Base-by-base conservation (phyloP, 768 basidiomycete species). In the Tylopilus subfusipes region DNA sequence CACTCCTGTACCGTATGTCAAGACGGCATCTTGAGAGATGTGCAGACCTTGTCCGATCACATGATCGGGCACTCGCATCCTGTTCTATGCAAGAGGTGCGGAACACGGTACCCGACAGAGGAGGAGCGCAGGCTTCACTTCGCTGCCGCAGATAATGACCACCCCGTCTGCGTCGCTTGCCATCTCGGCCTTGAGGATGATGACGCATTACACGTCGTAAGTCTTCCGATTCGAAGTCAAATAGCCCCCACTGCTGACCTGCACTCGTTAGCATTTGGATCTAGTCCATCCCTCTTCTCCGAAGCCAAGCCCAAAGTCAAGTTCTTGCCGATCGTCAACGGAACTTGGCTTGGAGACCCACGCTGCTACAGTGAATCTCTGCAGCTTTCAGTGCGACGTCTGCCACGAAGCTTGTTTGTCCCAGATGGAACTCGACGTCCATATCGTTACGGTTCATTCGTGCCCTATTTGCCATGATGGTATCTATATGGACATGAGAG, bases 71-170 rank as follows among this genome's bases (percentile, higher is more conserved):
- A 70, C 49, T 57, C 68, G 19, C 65, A 57, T 57, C 63, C 65
- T 25, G 34, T 68, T 42, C 40, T 33, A 38, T 70, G 69, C 60
- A 66, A 61, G 58, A 55, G 22, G 40, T 72, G 69, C 44, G 62
- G 68, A 30, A 67, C 71, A 19, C 71, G 62, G 46, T 71, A 69
- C 48, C 60, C 40, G 48, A 65, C 69, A 11, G 72, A 75, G 38
- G 78, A 77, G 18, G 71, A 69, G 1, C 66, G 73, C 6, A 58
- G 52, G 8, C 53, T 61, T 36, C 79, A 81, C 56, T 78, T 76
- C 48, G 59, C 58, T 31, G 67, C 72, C 12, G 70, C 74, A 4
- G 60, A 68, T 18, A 69, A 71, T 42, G 2, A 57, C 43, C 78
- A 80, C 44, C 75, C 75, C 0, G 62, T 67, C 13, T 78, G 76